Evolutionary conservation across 192 early-diverging fungal species (phyloP).

Genomic region (Rhizophagus prolifer): DNA sequence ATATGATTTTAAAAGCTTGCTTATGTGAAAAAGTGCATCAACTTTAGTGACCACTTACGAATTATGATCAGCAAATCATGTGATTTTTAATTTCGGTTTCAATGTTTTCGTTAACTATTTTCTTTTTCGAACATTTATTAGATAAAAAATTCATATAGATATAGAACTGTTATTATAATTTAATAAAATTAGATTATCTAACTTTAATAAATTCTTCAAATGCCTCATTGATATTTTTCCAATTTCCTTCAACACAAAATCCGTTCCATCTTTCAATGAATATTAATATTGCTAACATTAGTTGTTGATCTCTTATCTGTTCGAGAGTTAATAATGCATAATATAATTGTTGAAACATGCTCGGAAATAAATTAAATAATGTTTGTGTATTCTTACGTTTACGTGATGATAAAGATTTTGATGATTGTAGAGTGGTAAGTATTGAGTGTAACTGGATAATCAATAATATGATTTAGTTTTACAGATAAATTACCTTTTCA

Average conservation of each 20-base stretch:
- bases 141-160: too few species aligned
- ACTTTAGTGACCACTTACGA: too few species aligned
- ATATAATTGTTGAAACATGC: conserved; percentile 8
- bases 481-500: conserved; percentile 13
- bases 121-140: too few species aligned
- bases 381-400: conserved; percentile 29
- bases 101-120: too few species aligned
- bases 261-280: conserved; percentile 31
- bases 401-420: conserved; percentile 30
- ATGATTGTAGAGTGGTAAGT: background rate
- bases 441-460: background rate
- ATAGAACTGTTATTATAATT: too few species aligned
- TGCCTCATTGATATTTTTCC: conserved; percentile 20
- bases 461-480: background rate
- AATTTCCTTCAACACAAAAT: conserved; percentile 17
- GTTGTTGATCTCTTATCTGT: background rate
- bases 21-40: too few species aligned
- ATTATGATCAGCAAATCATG: too few species aligned
- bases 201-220: conserved; percentile 20
- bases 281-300: conserved; percentile 17
- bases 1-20: too few species aligned
- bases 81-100: too few species aligned
- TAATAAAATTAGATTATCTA: background rate
- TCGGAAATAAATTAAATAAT: conserved; percentile 27
- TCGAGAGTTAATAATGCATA: conserved; percentile 8